A percentile compares a stretch with the other conserved stretches of the same genome.
phyloP scores from a whole-genome alignment of 441 rosid species.

The Bruguiera hainesii region DNA sequence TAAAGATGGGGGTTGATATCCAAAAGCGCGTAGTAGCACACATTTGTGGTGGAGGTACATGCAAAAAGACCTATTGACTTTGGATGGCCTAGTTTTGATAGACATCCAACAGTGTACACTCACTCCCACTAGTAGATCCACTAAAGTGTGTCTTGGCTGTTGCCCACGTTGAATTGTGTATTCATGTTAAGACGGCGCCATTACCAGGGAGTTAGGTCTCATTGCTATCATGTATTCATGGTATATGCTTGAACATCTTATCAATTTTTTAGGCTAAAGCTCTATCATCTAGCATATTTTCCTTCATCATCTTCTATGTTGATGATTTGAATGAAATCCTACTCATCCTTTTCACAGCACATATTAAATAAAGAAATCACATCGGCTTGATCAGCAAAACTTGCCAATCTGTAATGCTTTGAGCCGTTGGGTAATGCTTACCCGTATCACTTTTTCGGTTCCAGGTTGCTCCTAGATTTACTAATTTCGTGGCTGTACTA shows the following conservation, averaged over 20 bases:
- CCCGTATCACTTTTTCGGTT: no score
- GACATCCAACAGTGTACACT: neutral
- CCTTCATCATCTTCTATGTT: no score
- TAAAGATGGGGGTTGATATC: constrained; percentile 27
- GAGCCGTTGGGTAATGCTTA: no score
- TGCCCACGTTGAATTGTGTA: constrained; percentile 20
- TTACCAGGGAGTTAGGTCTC: no score
- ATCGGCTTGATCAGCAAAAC: neutral
- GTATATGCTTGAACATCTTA: neutral
- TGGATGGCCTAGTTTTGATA: no score
- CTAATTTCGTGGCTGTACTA: no score
- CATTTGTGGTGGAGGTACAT: neutral
- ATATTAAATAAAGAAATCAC: neutral
- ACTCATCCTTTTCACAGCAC: constrained; percentile 2
- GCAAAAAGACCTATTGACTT: neutral
- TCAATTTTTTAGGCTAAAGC: neutral
- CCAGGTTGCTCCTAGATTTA: no score
- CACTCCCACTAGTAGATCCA: constrained; percentile 10
- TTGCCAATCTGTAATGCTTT: no score
- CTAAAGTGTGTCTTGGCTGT: constrained; percentile 33
- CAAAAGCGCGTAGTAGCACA: constrained; percentile 18
- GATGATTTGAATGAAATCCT: constrained; percentile 17
- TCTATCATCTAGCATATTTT: neutral
- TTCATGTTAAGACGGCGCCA: no score
- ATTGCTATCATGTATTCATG: neutral